A percentile compares a stretch with the other conserved stretches of the same genome.
Conservation (phyloP, 331 rosid species). For the Malus hybrid region DNA sequence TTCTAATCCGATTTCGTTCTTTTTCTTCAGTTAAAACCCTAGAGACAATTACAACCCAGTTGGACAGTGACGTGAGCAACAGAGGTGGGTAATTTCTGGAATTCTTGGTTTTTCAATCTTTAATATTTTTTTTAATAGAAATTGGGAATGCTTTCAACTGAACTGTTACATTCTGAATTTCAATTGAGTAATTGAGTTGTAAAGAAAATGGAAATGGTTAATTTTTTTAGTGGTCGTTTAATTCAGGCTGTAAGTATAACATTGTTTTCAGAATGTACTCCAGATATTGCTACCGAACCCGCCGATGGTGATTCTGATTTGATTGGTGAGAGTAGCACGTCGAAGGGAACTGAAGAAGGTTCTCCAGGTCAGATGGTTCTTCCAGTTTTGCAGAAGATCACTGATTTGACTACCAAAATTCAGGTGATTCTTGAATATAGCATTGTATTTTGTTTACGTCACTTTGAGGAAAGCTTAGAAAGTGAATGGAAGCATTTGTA, state of each 20-base stretch:
- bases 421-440: constrained; percentile 34
- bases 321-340: constrained; percentile 33
- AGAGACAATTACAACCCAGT: not conserved
- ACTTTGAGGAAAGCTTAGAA: no score
- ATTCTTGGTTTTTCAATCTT: not conserved
- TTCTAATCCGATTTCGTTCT: not conserved
- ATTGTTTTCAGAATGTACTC: not conserved
- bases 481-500: no score
- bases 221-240: not conserved
- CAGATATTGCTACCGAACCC: constrained; percentile 29
- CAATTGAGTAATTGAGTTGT: not conserved
- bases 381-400: constrained; percentile 67
- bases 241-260: not conserved
- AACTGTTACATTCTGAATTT: not conserved
- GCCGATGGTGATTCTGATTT: constrained; percentile 27
- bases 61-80: not conserved
- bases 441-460: no score
- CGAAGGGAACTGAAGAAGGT: constrained; percentile 36
- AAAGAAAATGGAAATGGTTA: not conserved
- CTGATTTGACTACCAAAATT: constrained; percentile 48
- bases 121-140: not conserved
- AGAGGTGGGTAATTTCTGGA: not conserved
- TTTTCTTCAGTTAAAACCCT: constrained; percentile 2
- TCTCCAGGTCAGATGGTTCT: constrained; percentile 57
- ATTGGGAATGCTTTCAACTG: not conserved